These are phyloP conservation scores for Chytriomyces confervae DNA, from an alignment of 192 early-diverging fungal species.

Conservation along the genomic window DNA sequence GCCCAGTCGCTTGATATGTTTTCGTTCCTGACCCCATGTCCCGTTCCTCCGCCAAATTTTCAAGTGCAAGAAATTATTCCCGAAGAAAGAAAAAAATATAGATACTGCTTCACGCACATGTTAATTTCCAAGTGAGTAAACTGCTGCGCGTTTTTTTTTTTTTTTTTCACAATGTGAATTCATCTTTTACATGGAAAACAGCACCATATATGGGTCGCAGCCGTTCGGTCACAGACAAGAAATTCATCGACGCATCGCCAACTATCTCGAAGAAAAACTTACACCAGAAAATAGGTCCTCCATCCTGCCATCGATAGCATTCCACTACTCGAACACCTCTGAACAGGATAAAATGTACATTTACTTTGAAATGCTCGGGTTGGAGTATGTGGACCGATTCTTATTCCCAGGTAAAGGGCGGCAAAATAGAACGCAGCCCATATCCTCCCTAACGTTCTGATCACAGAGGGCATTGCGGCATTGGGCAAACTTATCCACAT, in stretches of 20 bases:
- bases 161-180: neutral
- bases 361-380: slow-evolving; percentile 36
- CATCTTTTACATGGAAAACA: neutral
- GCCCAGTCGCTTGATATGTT: slow-evolving; percentile 26
- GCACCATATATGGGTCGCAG: slow-evolving; percentile 42
- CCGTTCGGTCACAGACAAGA: slow-evolving; percentile 40
- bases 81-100: slow-evolving; percentile 8
- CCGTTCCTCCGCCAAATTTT: neutral
- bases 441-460: neutral
- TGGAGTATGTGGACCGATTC: slow-evolving; percentile 22
- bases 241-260: slow-evolving; percentile 34
- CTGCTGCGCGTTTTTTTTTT: neutral
- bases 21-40: slow-evolving; percentile 26
- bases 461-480: slow-evolving; percentile 28
- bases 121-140: slow-evolving; percentile 27
- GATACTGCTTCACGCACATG: slow-evolving; percentile 35
- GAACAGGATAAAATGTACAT: slow-evolving; percentile 35
- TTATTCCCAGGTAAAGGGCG: slow-evolving; percentile 23
- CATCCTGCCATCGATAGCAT: slow-evolving; percentile 28
- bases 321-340: slow-evolving; percentile 39
- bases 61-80: neutral
- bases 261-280: slow-evolving; percentile 25
- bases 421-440: neutral
- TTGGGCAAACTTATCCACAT: slow-evolving; percentile 29
- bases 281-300: slow-evolving; percentile 25